A percentile compares a stretch with the other conserved stretches of the same genome.
These are phyloP conservation scores for Primulina eburnea DNA, from an alignment of 257 asterid species.

Conservation along the genomic window DNA sequence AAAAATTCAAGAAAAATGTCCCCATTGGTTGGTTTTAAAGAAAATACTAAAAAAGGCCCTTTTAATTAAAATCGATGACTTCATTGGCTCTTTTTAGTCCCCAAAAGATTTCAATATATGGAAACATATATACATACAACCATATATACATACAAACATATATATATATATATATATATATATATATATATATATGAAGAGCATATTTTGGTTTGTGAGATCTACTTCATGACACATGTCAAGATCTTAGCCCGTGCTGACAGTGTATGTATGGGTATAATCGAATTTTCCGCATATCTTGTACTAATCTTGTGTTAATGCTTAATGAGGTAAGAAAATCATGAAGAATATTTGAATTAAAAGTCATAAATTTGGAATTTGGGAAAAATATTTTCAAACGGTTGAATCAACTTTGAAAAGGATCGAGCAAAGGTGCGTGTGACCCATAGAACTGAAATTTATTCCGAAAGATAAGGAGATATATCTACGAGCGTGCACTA, in stretches of 20 bases:
- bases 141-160: no score
- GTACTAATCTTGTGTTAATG: neutral
- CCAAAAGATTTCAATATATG: neutral
- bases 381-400: no score
- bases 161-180: no score
- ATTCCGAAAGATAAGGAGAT: neutral
- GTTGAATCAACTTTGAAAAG: neutral
- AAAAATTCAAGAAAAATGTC: neutral
- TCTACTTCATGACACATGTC: no score
- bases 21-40: neutral
- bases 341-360: neutral
- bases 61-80: neutral
- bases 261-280: no score
- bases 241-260: no score
- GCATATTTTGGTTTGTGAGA: no score
- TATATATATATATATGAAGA: no score
- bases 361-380: neutral
- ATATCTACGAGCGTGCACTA: neutral
- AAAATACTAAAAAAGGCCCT: neutral
- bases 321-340: neutral
- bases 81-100: neutral
- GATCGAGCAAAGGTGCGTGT: neutral
- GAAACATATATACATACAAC: no score
- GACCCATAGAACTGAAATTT: neutral
- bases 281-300: no score